Percentiles rank a stretch among this genome's conserved stretches.
phyloP scores from a whole-genome alignment of 2,329 filamentous ascomycete species.

The Neopestalotiopsis sp. region DNA sequence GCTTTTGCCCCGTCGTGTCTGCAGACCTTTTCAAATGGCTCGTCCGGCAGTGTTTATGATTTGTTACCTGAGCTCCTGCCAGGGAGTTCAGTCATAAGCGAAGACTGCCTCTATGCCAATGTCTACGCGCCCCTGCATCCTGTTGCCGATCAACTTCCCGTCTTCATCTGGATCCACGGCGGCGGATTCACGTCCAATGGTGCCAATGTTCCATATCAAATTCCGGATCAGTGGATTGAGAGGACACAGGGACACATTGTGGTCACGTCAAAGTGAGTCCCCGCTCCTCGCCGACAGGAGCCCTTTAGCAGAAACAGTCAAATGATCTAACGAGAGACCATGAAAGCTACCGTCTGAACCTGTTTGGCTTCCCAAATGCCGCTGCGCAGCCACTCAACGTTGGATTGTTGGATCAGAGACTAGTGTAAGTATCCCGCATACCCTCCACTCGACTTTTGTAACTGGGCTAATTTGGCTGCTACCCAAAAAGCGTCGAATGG shows the following conservation, averaged over 20 bases:
- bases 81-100: slow-evolving; percentile 22
- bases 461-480: slow-evolving; percentile 26
- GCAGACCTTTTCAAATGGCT: slow-evolving; percentile 1
- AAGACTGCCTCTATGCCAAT: slow-evolving; percentile 18
- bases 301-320: background rate
- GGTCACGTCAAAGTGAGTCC: slow-evolving; percentile 37
- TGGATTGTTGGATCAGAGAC: slow-evolving; percentile 54
- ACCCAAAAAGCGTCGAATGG: slow-evolving; percentile 46
- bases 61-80: background rate
- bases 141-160: slow-evolving; percentile 4
- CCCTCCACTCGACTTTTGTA: background rate
- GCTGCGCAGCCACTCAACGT: slow-evolving; percentile 43
- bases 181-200: slow-evolving; percentile 13
- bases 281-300: background rate
- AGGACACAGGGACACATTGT: slow-evolving; percentile 25
- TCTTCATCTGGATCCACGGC: slow-evolving; percentile 17
- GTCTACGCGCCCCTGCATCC: slow-evolving; percentile 16
- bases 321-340: background rate
- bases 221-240: slow-evolving; percentile 21
- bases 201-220: slow-evolving; percentile 12
- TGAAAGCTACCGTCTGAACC: slow-evolving; percentile 40
- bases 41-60: background rate
- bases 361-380: slow-evolving; percentile 38
- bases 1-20: slow-evolving; percentile 9
- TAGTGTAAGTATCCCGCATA: slow-evolving; percentile 30